A percentile compares a stretch with the other conserved stretches of the same genome.
Evolutionary conservation across 2,329 filamentous ascomycete genomes (phyloP).

Genomic region (Verticillium zaregamsianum): DNA sequence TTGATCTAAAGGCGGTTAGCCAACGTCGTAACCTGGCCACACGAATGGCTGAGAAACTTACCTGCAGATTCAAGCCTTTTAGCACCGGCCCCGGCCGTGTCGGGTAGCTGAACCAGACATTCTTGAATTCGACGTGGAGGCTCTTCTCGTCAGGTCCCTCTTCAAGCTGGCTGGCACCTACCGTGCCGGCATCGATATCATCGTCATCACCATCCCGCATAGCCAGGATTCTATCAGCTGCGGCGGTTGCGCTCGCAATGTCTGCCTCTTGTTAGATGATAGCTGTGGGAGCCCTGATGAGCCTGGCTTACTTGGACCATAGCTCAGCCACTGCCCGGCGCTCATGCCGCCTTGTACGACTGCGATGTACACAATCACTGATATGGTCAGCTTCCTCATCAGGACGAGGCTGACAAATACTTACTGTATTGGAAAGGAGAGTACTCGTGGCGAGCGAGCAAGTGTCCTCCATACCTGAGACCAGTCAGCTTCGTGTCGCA

Average conservation of each 20-base stretch:
- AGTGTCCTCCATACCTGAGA: slow-evolving; percentile 10
- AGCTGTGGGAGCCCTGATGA: not conserved
- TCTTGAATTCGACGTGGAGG: slow-evolving; percentile 14
- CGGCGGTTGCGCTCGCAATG: slow-evolving; percentile 13
- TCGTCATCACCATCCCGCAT: slow-evolving; percentile 21
- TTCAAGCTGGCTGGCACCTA: not conserved
- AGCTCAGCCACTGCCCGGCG: slow-evolving; percentile 13
- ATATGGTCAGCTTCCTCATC: not conserved
- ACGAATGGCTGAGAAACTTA: not conserved
- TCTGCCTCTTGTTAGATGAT: slow-evolving; percentile 1
- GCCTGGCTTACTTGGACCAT: slow-evolving; percentile 8
- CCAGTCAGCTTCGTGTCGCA: not conserved
- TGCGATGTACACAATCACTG: slow-evolving; percentile 14
- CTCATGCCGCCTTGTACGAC: slow-evolving; percentile 13
- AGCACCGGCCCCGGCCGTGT: slow-evolving; percentile 8
- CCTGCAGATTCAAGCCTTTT: not conserved
- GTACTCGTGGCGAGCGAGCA: slow-evolving; percentile 11
- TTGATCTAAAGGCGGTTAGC: slow-evolving; percentile 14
- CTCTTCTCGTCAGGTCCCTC: slow-evolving; percentile 2
- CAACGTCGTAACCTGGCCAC: not conserved
- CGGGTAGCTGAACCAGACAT: slow-evolving; percentile 18
- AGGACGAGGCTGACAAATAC: not conserved
- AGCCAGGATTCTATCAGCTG: slow-evolving; percentile 11
- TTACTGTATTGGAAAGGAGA: slow-evolving; percentile 15
- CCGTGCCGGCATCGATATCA: slow-evolving; percentile 25